Evolutionary conservation across 2,329 filamentous ascomycete genomes (phyloP).

Genomic region (Huntiella savannae): DNA sequence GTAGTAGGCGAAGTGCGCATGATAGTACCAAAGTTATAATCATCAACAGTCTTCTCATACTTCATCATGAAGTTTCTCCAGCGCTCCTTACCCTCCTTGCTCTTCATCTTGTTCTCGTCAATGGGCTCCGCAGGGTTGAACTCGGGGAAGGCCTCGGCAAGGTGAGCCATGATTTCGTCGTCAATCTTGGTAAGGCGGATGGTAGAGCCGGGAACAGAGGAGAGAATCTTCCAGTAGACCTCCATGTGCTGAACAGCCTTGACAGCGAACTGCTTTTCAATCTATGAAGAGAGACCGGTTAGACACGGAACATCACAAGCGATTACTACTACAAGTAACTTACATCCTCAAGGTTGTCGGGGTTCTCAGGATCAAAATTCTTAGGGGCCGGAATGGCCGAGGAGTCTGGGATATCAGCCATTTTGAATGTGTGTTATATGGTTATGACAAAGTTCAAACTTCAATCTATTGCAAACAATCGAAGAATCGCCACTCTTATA

Average conservation of each 20-base stretch:
- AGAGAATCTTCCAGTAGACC: constrained; percentile 92
- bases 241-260: constrained; percentile 94
- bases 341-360: constrained; percentile 36
- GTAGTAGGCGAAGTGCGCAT: constrained; percentile 56
- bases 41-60: constrained; percentile 88
- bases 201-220: constrained; percentile 73
- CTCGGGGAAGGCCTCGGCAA: constrained; percentile 75
- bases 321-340: constrained; percentile 15
- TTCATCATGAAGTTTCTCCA: constrained; percentile 89
- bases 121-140: constrained; percentile 69
- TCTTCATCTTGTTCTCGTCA: constrained; percentile 93
- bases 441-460: background rate
- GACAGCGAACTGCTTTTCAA: constrained; percentile 98
- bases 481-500: background rate
- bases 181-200: constrained; percentile 86
- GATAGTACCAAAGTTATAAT: constrained; percentile 97
- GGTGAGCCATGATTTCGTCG: constrained; percentile 82
- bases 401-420: constrained; percentile 8
- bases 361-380: constrained; percentile 36
- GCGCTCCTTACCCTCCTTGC: constrained; percentile 77
- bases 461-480: background rate
- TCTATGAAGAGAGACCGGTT: constrained; percentile 30
- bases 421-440: background rate
- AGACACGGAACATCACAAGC: background rate
- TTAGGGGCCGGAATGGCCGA: constrained; percentile 8